phyloP scores from a whole-genome alignment of 192 early-diverging fungal genomes.

The Allomyces macrogynus region DNA sequence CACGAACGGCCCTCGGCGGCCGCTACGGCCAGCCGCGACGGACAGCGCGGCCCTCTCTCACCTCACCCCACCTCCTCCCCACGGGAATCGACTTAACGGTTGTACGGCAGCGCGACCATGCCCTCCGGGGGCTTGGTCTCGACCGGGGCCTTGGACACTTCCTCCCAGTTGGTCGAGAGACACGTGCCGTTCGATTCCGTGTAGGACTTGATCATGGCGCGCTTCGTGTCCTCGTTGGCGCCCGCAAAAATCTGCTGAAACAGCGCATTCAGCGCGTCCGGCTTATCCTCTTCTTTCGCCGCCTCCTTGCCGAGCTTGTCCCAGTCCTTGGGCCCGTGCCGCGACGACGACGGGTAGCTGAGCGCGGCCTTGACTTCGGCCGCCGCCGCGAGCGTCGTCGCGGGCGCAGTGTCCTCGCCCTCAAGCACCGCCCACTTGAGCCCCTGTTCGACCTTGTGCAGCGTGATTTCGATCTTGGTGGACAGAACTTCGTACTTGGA shows the following conservation, averaged over 20 bases:
- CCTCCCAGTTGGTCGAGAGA: conserved; percentile 86
- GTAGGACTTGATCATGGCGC: conserved; percentile 97
- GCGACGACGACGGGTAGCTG: conserved; percentile 26
- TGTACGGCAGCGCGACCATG: conserved; percentile 63
- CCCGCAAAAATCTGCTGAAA: conserved; percentile 88
- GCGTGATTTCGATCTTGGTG: conserved; percentile 84
- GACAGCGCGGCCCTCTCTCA: too few relatives aligned
- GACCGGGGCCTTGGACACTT: conserved; percentile 64
- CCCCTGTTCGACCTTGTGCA: conserved; percentile 61
- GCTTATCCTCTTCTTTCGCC: conserved; percentile 54
- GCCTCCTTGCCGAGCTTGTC: conserved; percentile 48
- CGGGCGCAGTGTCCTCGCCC: conserved; percentile 31
- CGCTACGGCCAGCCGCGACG: too few relatives aligned
- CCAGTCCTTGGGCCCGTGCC: conserved; percentile 56
- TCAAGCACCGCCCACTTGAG: conserved; percentile 72
- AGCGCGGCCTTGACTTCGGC: conserved; percentile 26
- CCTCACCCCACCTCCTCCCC: too few relatives aligned
- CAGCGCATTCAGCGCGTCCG: conserved; percentile 72
- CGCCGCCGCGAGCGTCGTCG: conserved; percentile 19
- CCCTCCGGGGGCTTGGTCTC: conserved; percentile 83
- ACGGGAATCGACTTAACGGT: not conserved
- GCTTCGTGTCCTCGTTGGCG: conserved; percentile 62
- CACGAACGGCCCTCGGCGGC: too few relatives aligned
- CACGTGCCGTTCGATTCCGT: conserved; percentile 85
- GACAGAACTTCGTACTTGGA: conserved; percentile 56